phyloP scores from a whole-genome alignment of 2,329 filamentous ascomycete genomes.

The Botrytis cinerea region DNA sequence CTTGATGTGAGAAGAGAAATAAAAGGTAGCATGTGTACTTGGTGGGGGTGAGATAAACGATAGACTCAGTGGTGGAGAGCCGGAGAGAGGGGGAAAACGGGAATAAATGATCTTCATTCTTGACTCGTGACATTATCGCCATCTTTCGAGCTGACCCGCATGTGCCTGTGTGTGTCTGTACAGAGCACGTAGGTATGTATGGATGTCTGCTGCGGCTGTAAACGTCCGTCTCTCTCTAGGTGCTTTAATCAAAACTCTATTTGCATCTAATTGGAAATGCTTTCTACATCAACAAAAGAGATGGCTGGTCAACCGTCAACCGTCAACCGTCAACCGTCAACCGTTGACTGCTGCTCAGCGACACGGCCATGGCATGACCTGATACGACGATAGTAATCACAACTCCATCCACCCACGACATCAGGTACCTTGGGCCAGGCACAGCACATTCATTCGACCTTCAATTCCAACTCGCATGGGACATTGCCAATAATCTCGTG shows the following conservation, averaged over 20 bases:
- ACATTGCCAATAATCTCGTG: background rate
- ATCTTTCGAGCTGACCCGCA: background rate
- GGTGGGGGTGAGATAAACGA: background rate
- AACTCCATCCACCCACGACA: background rate
- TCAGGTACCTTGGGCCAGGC: constrained; percentile 7
- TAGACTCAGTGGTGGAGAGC: background rate
- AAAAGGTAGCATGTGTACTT: background rate
- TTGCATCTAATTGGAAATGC: background rate
- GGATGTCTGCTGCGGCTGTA: background rate
- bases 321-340: no score
- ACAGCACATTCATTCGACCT: background rate
- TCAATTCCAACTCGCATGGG: background rate
- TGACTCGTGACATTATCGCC: background rate
- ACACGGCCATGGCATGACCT: background rate
- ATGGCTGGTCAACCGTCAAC: background rate
- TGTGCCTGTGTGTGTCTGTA: background rate
- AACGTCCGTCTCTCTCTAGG: background rate
- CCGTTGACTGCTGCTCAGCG: no score
- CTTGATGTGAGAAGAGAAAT: no score
- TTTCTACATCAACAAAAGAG: background rate
- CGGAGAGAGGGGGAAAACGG: background rate
- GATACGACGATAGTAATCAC: background rate
- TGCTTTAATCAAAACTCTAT: background rate
- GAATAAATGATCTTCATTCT: background rate
- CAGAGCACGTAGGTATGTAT: no score